Evolutionary conservation across 371 early-diverging fungal species (phyloP), one percentile per base, ranked within the genome.

Genomic region (Choanephora cucurbitarum): DNA sequence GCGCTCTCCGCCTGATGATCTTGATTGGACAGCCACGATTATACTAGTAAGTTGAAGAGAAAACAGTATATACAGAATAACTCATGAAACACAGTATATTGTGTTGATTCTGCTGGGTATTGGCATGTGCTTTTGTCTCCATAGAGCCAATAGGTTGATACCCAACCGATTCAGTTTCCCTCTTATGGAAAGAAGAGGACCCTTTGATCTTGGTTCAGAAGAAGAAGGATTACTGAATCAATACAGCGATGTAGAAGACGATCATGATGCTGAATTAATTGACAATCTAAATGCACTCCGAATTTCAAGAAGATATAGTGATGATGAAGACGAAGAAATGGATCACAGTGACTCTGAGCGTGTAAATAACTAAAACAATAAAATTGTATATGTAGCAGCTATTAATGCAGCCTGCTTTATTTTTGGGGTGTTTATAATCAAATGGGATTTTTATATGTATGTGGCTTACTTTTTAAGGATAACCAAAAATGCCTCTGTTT

Each of bases 61-160:
- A 42, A 24, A 17, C 18, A 6, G 41, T 14, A 42, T 33, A 40
- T 23, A 3, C 10, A 8, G 15, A 46, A 18, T 13, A 11, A 56
- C 7, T 23, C 10, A 13, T 19, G 21, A 18, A 14, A 13, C 33
- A 5, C 48, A 75, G 73, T 67, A 72, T 62, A 43, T 61, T 3
- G 37, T 67, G 10, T 58, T 75, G 13, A 34, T 66, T n/a, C n/a
- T 65, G 40, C 31, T 73, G 10, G 73, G 61, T 9, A 43, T 64
- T 18, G 77, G 77, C 40, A 68, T 76, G 67, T 76, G 77, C 53
- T 76, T 72, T 37, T 73, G 73, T 37, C 42, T 76, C n/a, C 45
- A 47, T 14, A 47, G 69, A 44, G 77, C 77, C 1, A 76, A 76
- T 42, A 59, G 73, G 19, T 49, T 76, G 21, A 57, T 76, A 47